A percentile compares a stretch with the other conserved stretches of the same genome.
These are phyloP conservation scores for Coelastrella sp. DNA, from an alignment of 139 green algal species.

Conservation along the genomic window DNA sequence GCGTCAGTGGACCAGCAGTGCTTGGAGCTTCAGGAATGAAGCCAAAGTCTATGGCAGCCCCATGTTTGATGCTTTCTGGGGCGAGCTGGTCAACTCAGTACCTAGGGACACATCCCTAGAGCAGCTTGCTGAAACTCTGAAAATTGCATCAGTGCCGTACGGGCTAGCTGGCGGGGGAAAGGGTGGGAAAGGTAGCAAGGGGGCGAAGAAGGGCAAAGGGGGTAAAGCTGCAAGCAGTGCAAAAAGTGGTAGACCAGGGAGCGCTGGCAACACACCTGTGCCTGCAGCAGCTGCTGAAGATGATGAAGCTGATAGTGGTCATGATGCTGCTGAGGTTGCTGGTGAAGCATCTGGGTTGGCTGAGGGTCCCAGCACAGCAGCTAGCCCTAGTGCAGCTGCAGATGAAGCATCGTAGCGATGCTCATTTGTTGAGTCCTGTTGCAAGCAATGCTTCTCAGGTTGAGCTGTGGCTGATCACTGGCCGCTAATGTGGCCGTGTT, in stretches of 20 bases:
- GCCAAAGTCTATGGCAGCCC: constrained; percentile 87
- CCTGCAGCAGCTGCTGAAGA: not conserved
- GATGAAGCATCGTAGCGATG: too few species aligned
- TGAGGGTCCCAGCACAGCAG: too few species aligned
- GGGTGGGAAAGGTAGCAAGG: not conserved
- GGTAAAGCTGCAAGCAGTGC: not conserved
- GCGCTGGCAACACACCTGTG: not conserved
- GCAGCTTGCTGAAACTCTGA: not conserved
- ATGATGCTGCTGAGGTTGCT: too few species aligned
- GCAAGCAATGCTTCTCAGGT: too few species aligned
- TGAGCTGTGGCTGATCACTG: too few species aligned
- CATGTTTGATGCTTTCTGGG: constrained; percentile 79
- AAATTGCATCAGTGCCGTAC: constrained; percentile 8
- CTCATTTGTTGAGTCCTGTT: too few species aligned
- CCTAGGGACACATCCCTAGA: not conserved
- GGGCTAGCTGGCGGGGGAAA: not conserved
- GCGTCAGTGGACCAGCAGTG: constrained; percentile 77
- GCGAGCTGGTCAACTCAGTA: not conserved
- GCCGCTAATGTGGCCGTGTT: too few species aligned
- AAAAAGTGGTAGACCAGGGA: not conserved
- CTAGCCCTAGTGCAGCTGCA: too few species aligned
- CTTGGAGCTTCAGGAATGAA: constrained; percentile 87
- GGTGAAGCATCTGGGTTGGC: too few species aligned
- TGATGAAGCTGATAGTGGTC: not conserved
- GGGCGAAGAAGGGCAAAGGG: not conserved